phyloP scores from a whole-genome alignment of 176 grass and related monocot species.

The Calamus simplicifolius region DNA sequence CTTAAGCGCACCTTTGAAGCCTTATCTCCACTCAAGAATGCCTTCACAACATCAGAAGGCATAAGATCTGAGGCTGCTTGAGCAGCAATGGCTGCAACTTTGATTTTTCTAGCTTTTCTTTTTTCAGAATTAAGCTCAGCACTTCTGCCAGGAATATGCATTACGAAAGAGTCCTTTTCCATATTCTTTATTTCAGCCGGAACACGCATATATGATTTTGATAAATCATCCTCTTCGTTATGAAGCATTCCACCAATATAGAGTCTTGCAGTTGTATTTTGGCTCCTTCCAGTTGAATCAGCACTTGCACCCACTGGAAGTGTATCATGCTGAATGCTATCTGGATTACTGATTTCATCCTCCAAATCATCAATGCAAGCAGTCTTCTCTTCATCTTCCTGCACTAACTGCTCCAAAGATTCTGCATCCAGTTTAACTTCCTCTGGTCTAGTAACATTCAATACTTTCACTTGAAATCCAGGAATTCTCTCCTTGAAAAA shows the following conservation, averaged over 20 bases:
- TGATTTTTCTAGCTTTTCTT: constrained; percentile 56
- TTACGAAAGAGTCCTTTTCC: constrained; percentile 68
- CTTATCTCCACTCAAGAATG: constrained; percentile 67
- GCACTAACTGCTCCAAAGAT: constrained; percentile 34
- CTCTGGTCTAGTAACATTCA: constrained; percentile 41
- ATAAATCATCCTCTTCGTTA: constrained; percentile 61
- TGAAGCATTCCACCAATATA: constrained; percentile 88
- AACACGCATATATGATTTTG: constrained; percentile 50
- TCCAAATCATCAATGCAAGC: constrained; percentile 27
- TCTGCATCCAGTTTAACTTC: constrained; percentile 50
- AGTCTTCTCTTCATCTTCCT: constrained; percentile 54
- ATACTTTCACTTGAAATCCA: constrained; percentile 64
- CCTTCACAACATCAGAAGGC: constrained; percentile 71
- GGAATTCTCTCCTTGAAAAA: constrained; percentile 76
- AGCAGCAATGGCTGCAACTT: constrained; percentile 57
- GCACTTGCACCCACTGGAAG: constrained; percentile 28
- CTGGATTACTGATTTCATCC: constrained; percentile 31
- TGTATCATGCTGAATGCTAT: constrained; percentile 41
- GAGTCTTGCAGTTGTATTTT: constrained; percentile 55
- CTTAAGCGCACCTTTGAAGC: constrained; percentile 43
- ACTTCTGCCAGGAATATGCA: constrained; percentile 59
- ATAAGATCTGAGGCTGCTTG: constrained; percentile 81
- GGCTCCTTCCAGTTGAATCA: constrained; percentile 43
- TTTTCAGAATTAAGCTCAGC: constrained; percentile 35
- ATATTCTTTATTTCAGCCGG: constrained; percentile 80